Conservation (phyloP, 768 basidiomycete genomes). For the Boletus speciosus region DNA sequence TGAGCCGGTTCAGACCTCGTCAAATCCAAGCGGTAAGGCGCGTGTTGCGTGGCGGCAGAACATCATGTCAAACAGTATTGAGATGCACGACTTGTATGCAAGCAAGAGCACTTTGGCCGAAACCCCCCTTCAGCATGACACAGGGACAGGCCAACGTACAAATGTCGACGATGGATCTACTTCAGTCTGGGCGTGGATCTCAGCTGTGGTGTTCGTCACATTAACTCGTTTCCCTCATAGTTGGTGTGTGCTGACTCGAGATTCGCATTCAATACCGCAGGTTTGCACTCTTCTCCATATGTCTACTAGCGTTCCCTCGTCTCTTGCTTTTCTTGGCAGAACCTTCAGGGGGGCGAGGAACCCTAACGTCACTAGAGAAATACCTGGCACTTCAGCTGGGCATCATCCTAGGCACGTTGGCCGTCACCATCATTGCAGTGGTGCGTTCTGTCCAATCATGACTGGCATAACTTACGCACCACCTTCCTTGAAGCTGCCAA, state of each 20-base stretch:
- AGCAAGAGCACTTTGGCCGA: slow-evolving; percentile 10
- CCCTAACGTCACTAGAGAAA: slow-evolving; percentile 62
- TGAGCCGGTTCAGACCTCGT: background rate
- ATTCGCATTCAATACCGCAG: slow-evolving; percentile 19
- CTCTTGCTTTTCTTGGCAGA: slow-evolving; percentile 66
- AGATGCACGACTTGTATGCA: slow-evolving; percentile 37
- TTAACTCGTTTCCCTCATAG: background rate
- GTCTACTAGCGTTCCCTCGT: slow-evolving; percentile 54
- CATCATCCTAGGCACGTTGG: slow-evolving; percentile 53
- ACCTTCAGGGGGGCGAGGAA: slow-evolving; percentile 37
- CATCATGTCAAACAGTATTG: slow-evolving; percentile 34
- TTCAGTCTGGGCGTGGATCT: slow-evolving; percentile 39
- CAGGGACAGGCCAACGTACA: slow-evolving; percentile 7
- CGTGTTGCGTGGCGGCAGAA: background rate
- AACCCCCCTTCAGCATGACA: background rate
- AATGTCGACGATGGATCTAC: slow-evolving; percentile 23
- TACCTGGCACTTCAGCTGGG: slow-evolving; percentile 69
- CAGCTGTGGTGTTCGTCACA: slow-evolving; percentile 31
- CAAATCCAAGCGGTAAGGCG: background rate
- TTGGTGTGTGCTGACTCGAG: slow-evolving; percentile 1
- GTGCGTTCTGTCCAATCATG: slow-evolving; percentile 32
- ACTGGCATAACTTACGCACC: slow-evolving; percentile 1
- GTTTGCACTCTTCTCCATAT: slow-evolving; percentile 33
- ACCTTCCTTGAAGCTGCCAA: slow-evolving; percentile 40
- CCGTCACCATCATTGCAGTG: slow-evolving; percentile 55